These are phyloP conservation scores for Sporothrix variecibatus DNA, from an alignment of 2,329 filamentous ascomycete genomes.

Conservation along the genomic window DNA sequence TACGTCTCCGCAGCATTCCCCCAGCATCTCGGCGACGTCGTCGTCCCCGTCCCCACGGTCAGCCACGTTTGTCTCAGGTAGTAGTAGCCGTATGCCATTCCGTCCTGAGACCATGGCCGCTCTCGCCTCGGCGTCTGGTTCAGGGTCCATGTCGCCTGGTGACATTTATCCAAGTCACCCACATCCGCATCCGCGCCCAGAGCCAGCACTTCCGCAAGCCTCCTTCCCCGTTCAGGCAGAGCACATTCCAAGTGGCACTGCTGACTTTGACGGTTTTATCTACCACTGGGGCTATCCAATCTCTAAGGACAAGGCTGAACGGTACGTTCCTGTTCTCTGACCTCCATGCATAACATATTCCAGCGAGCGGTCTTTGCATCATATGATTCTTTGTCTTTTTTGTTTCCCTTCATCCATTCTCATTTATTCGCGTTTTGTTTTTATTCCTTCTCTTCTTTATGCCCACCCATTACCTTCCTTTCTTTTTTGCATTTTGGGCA, in stretches of 20 bases:
- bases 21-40: constrained; percentile 1
- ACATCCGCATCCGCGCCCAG: background rate
- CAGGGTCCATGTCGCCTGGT: background rate
- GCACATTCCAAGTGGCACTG: background rate
- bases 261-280: constrained; percentile 17
- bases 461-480: background rate
- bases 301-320: background rate
- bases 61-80: constrained; percentile 20
- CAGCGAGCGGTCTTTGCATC: background rate
- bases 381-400: background rate
- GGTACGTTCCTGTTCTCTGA: background rate
- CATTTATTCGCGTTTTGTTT: background rate
- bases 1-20: constrained; percentile 24
- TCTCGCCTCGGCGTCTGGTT: background rate
- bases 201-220: background rate
- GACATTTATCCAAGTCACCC: background rate
- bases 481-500: background rate
- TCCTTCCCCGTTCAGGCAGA: background rate
- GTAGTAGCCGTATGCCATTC: background rate
- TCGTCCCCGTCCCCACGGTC: constrained; percentile 22
- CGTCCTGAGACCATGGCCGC: background rate
- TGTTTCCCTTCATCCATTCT: background rate
- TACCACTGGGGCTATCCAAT: constrained; percentile 13
- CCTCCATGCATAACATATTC: background rate
- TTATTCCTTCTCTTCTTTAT: background rate